Conservation (phyloP, 2,329 filamentous ascomycete genomes). For the Calonectria pteridis region DNA sequence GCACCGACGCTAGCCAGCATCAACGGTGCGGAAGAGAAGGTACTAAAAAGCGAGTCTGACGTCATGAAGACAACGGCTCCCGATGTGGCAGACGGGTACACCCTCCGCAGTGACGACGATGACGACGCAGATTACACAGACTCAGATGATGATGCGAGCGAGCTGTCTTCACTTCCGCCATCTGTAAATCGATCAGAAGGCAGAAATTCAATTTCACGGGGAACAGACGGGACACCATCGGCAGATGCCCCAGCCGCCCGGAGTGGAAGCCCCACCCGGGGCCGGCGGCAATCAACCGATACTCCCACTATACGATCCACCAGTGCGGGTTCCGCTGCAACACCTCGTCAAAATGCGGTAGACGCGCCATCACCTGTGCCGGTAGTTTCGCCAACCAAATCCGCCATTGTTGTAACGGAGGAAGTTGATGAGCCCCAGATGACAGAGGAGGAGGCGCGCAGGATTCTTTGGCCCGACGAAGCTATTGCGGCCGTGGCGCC, state of each 20-base stretch:
- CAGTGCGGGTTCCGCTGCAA: slow-evolving; percentile 33
- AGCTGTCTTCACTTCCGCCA: slow-evolving; percentile 36
- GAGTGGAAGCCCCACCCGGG: slow-evolving; percentile 34
- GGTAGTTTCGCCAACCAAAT: slow-evolving; percentile 16
- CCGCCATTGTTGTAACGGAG: slow-evolving; percentile 26
- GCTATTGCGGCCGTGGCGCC: slow-evolving; percentile 33
- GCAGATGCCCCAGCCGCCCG: slow-evolving; percentile 31
- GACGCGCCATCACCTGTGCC: slow-evolving; percentile 21
- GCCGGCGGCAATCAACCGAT: slow-evolving; percentile 32
- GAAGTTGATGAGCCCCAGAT: slow-evolving; percentile 49
- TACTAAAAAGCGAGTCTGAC: slow-evolving; percentile 48
- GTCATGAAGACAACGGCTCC: slow-evolving; percentile 44
- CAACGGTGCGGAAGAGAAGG: slow-evolving; percentile 51
- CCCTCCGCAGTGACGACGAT: slow-evolving; percentile 47
- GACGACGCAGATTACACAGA: slow-evolving; percentile 43
- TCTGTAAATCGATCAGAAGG: slow-evolving; percentile 32
- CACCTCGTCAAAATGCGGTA: slow-evolving; percentile 33
- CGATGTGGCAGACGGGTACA: slow-evolving; percentile 47
- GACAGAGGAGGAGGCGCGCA: slow-evolving; percentile 55
- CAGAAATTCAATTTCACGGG: slow-evolving; percentile 27
- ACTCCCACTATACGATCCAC: slow-evolving; percentile 38
- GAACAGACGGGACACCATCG: slow-evolving; percentile 27
- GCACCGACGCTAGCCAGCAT: slow-evolving; percentile 39
- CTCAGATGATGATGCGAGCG: slow-evolving; percentile 41
- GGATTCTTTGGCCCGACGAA: slow-evolving; percentile 55